Base-by-base conservation (phyloP, 495 filamentous ascomycete genomes). In the Aspergillus conjunctus region DNA sequence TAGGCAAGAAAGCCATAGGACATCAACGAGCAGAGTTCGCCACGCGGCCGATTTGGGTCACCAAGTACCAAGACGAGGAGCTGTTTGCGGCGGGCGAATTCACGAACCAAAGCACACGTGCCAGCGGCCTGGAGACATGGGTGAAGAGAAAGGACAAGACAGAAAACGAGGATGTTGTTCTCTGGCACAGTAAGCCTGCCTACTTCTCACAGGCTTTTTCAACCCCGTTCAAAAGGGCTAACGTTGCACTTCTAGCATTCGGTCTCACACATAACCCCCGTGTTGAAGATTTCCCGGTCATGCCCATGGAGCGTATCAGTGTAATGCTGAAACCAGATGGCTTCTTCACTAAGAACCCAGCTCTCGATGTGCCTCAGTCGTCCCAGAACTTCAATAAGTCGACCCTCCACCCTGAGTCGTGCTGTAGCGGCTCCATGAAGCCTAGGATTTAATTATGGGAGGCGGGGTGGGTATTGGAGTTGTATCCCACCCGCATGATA, bases 51-150 rank as follows among this genome's bases (percentile, higher is more conserved):
- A 80, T 97, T 51, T 97, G 92, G 78, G 85, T 93, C 5, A 92
- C 91, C 1, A 83, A 82, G 20, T 89, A 95, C 70, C 79, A 76
- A 43, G 92, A 95, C 56, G 85, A 80, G 7, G 92, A 97, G 71
- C 73, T 95, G 4, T 96, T 85, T 68, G 86, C 92, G 0, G 91
- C 87, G 8, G 92, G 92, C 7, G 83, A 87, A 68, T 96, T 92
- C 72, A 96, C 92, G 4, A 97, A 95, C 68, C 92, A 96, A 76
- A 88, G 85, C 37, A 77, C 83, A 31, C 84, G 83, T 15, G 89
- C 88, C 0, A 66, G 76, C 10, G 84, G 84, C 4, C 82, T 87
- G 6, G 77, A 85, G 39, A 72, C 75, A 0, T 85, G 81, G 80
- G 80, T 82, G 0, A 67, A 71, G 21, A 72, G 84, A 9, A 74